These are phyloP conservation scores for Aspergillus panamensis DNA, from an alignment of 495 filamentous ascomycete species.

Conservation along the genomic window DNA sequence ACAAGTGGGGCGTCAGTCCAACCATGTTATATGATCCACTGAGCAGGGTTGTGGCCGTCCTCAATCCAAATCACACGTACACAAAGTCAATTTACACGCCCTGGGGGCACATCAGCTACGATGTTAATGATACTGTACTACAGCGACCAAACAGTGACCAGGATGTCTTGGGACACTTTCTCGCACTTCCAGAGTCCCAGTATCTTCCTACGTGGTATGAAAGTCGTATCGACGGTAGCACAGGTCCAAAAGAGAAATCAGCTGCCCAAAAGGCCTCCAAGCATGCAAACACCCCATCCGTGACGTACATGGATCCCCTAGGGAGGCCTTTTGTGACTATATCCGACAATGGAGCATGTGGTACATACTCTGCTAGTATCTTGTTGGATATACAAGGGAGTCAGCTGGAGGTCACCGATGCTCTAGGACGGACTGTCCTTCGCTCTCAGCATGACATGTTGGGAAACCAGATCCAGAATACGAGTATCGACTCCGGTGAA, in stretches of 20 bases:
- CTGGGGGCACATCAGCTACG: conserved; percentile 4
- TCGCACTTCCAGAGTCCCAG: not conserved
- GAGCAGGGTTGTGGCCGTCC: not conserved
- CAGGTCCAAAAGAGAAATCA: not conserved
- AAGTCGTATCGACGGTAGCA: not conserved
- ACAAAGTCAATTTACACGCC: not conserved
- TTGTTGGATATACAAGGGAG: conserved; percentile 24
- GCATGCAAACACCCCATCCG: conserved; percentile 26
- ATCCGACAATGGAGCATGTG: conserved; percentile 7
- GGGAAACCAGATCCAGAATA: not conserved
- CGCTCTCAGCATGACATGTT: not conserved
- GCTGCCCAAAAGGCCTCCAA: conserved; percentile 19
- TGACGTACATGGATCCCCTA: conserved; percentile 17
- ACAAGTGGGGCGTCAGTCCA: conserved; percentile 1
- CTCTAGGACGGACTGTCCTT: conserved; percentile 11
- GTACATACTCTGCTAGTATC: not conserved
- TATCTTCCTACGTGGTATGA: conserved; percentile 8
- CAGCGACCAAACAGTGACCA: not conserved
- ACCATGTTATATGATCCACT: conserved; percentile 10
- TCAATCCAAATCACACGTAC: conserved; percentile 3
- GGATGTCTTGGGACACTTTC: not conserved
- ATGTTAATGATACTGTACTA: conserved; percentile 24
- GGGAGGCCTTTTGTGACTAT: conserved; percentile 16
- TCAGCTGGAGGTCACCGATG: conserved; percentile 24
- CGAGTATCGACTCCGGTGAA: not conserved